Base-by-base conservation (phyloP, 257 asterid species). In the Solanum medicagineum region DNA sequence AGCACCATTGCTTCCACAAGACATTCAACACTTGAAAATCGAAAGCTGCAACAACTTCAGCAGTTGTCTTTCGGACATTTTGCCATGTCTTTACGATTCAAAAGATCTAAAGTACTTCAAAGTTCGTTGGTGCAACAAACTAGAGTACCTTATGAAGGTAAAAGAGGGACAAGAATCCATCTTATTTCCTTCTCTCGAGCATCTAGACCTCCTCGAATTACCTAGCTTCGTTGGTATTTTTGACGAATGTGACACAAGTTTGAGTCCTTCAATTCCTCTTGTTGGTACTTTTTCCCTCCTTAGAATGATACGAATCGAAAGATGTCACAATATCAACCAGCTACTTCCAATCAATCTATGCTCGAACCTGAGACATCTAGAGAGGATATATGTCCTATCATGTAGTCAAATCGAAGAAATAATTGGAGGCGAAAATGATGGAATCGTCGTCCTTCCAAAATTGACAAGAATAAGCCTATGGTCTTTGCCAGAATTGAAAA, bases 401-500 rank as follows among this genome's bases (percentile, higher is more conserved):
- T 86, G 86, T 60, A 8, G 49, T 36, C 22, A 82, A 44, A 17
- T 86, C 1, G 80, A 57, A 29, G 87, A 86, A 54, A 84, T 88
- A 80, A 44, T 88, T 69, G 74, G 62, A 45, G 59, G 49, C 0
- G 56, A 53, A 49, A 65, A 47, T 15, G 80, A 17, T 57, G 86
- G 65, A 26, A 22, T 10, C 22, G 4, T 3, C 16, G 8, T 77
- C 65, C 44, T 77, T 24, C 65, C 65, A 15, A 77, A 53, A 77
- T 26, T 77, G 49, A 77, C 83, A 10, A 77, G 65, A 10, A 77
- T 77, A 9, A 8, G 14, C 47, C 17, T 77, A 16, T 77, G 65
- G 63, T 77, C 65, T 77, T 77, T 88, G 66, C 90, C 87, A 36
- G 56, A 68, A 80, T 9, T 88, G 77, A 79, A 81, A 60, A 59